Base-by-base conservation (phyloP, 2,329 filamentous ascomycete genomes). In the Sporothrix protearum region DNA sequence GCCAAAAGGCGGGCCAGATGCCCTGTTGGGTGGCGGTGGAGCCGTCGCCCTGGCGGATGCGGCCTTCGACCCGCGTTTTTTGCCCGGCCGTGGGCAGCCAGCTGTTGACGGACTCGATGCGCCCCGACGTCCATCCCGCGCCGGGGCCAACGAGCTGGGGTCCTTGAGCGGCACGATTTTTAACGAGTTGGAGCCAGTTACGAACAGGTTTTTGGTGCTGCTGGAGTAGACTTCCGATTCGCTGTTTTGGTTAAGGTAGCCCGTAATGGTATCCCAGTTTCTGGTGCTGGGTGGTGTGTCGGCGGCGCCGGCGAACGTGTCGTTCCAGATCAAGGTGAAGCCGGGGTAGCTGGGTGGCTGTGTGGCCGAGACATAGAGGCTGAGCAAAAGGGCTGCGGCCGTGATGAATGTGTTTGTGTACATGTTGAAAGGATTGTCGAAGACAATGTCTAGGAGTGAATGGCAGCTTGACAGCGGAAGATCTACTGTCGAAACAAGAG, bases 181-280 rank as follows among this genome's bases (percentile, higher is more conserved):
- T 2, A 88, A 76, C 0, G 85, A 85, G 63, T 79, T 79, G 49
- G 81, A 81, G 45, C 86, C 86, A 47, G 82, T 85, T 67, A 85
- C 78, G 72, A 86, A 85, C 16, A 88, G 72, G 78, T 87, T 88
- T 28, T 75, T 73, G 73, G 78, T 82, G 70, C 80, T 82, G 28
- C 77, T 78, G 1, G 82, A 82, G 79, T 88, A 88, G 3, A 79
- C 80, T 76, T 88, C 80, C 19, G 83, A 75, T 76, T 88, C 86
- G 75, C 83, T 81, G 81, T 88, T 88, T 72, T 90, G 86, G 78
- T 89, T 89, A 78, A 90, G 85, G 74, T 87, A 85, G 76, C 86
- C 83, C 68, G 85, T 86, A 75, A 86, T 83, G 42, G 73, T 69
- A 73, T 82, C 80, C 85, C 85, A 87, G 64, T 78, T 78, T 67